Percentiles rank a stretch among this genome's conserved stretches.
phyloP scores from a whole-genome alignment of 305 asterid species.

The Solanum hybrid region DNA sequence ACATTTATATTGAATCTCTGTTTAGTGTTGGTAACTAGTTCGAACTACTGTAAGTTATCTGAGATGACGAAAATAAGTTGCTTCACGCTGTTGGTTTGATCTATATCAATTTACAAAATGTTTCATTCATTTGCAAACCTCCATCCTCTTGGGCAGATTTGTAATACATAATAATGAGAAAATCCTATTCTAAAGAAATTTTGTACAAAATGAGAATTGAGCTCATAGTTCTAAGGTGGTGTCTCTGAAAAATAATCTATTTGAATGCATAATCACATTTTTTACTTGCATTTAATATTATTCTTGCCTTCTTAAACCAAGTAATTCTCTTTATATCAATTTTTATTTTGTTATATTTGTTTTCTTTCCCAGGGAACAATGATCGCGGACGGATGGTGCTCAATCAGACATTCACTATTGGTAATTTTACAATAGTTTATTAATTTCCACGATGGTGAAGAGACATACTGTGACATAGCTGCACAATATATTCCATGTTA shows the following conservation, averaged over 20 bases:
- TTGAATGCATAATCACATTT: neutral
- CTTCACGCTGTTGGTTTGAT: neutral
- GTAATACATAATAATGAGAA: neutral
- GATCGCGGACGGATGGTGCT: constrained; percentile 71
- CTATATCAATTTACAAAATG: neutral
- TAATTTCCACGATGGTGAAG: neutral
- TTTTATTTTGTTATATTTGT: neutral
- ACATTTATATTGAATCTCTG: neutral
- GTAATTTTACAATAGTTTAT: constrained; percentile 25
- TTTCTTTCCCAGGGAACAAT: constrained; percentile 50
- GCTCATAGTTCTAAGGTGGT: neutral
- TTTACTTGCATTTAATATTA: neutral
- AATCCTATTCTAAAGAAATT: neutral
- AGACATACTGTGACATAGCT: neutral
- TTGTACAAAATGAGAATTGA: neutral
- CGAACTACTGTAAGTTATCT: neutral
- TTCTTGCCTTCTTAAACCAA: neutral
- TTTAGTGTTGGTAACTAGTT: neutral
- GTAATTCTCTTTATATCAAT: neutral
- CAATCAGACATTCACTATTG: constrained; percentile 93
- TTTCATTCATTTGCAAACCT: neutral
- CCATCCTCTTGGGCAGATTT: neutral
- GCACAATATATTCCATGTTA: neutral
- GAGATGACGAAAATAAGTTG: neutral
- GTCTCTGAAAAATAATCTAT: neutral